phyloP scores from a whole-genome alignment of 2,329 filamentous ascomycete species.

The Fusarium chlamydosporum region DNA sequence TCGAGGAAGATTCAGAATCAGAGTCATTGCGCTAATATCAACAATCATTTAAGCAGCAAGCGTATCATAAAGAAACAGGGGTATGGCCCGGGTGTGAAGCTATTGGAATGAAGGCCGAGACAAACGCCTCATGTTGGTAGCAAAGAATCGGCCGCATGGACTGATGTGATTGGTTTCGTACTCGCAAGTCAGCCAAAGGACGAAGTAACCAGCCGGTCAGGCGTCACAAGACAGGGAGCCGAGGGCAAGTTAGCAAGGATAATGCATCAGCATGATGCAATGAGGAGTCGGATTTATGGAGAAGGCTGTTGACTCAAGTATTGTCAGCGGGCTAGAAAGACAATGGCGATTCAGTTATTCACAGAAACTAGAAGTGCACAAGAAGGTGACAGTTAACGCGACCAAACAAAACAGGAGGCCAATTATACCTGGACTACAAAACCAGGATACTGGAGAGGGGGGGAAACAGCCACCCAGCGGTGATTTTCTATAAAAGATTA shows the following conservation, averaged over 20 bases:
- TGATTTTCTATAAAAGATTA: slow-evolving; percentile 41
- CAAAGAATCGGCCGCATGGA: slow-evolving; percentile 41
- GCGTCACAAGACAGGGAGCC: slow-evolving; percentile 48
- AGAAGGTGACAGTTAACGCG: slow-evolving; percentile 20
- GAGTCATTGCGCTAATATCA: slow-evolving; percentile 15
- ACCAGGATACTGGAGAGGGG: slow-evolving; percentile 33
- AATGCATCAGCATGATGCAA: slow-evolving; percentile 52
- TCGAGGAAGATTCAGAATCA: slow-evolving; percentile 26
- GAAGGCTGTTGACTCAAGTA: slow-evolving; percentile 40
- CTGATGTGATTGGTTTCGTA: slow-evolving; percentile 46
- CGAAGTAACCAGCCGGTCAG: slow-evolving; percentile 38
- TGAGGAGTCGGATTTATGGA: slow-evolving; percentile 46
- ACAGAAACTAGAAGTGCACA: slow-evolving; percentile 24
- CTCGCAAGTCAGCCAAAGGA: slow-evolving; percentile 43
- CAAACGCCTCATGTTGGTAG: slow-evolving; percentile 47
- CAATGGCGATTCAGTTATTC: slow-evolving; percentile 27
- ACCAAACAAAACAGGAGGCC: slow-evolving; percentile 26
- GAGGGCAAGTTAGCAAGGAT: slow-evolving; percentile 39
- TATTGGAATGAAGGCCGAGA: slow-evolving; percentile 48
- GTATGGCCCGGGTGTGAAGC: slow-evolving; percentile 39
- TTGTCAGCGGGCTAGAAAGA: slow-evolving; percentile 41
- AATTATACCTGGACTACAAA: slow-evolving; percentile 18
- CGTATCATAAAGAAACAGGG: slow-evolving; percentile 42
- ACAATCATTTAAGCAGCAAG: slow-evolving; percentile 25
- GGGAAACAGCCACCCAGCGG: slow-evolving; percentile 33